Base-by-base conservation (phyloP, 208 protist species). In the Herpetomonas samuelpessoai region DNA sequence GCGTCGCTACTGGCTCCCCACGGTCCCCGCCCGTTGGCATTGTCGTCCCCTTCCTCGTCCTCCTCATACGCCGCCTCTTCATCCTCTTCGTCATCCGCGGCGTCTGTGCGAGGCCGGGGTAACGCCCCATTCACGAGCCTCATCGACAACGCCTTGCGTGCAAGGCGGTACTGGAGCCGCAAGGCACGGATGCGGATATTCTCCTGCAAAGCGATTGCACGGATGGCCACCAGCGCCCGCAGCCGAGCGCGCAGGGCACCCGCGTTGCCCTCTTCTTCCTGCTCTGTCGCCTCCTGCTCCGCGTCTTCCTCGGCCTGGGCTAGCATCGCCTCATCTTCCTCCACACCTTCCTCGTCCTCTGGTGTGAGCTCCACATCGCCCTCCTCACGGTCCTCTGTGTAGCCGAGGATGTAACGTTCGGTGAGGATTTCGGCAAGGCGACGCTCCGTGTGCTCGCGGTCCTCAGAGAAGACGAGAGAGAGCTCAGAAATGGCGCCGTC, bases 141-240 rank as follows among this genome's bases (percentile, higher is more conserved):
- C 44, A 90, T 57, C 4, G 60, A 68, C 35, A 94, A 45, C 21
- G 81, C 65, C 49, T 80, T 65, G 25, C 75, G 66, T 16, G 68
- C 74, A 7, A 92, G 73, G n/a, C 74, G 65, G 58, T 92, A 92
- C 65, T 79, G 78, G 21, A 74, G 76, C 2, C 88, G 79, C 9
- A 91, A 71, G 16, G 58, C 76, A 12, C 58, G 61, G 29, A 94
- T 80, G 48, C 76, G 77, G 4, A 79, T 62, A 26, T 64, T 69
- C 68, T 94, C 88, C 29, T 63, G 60, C 39, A 39, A 30, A 46
- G 79, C 76, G 38, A 72, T 68, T 41, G 59, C 72, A 47, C 64
- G 59, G 27, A 65, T 71, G 29, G 74, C 65, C 29, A 58, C 57
- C 21, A 64, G 64, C 12, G 71, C 62, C 44, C 72, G 59, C 24